phyloP scores from a whole-genome alignment of 2,329 filamentous ascomycete species.

The Harringtonia lauricola region DNA sequence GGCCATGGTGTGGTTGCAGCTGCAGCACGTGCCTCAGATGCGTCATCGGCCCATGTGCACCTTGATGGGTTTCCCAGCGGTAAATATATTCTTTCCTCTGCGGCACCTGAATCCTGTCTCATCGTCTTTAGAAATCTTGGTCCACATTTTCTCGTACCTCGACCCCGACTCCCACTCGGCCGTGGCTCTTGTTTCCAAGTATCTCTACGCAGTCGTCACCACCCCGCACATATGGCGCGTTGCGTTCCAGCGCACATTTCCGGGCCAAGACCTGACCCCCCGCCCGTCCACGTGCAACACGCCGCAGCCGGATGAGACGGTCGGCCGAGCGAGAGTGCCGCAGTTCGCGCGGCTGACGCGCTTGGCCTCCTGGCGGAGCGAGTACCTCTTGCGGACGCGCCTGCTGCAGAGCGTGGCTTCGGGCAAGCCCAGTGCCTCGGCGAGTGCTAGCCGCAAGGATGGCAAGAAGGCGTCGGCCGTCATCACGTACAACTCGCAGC shows the following conservation, averaged over 20 bases:
- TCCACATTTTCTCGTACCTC: slow-evolving; percentile 81
- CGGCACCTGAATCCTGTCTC: slow-evolving; percentile 8
- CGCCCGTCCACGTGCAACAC: neutral
- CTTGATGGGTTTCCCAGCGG: slow-evolving; percentile 68
- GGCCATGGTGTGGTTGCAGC: slow-evolving; percentile 15
- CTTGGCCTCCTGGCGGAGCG: slow-evolving; percentile 87
- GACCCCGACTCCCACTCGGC: slow-evolving; percentile 73
- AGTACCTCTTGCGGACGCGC: slow-evolving; percentile 82
- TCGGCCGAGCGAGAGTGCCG: slow-evolving; percentile 60
- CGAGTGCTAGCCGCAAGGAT: slow-evolving; percentile 32
- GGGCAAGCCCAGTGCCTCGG: slow-evolving; percentile 57
- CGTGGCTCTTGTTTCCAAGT: slow-evolving; percentile 76
- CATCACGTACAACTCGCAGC: slow-evolving; percentile 75
- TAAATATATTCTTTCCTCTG: slow-evolving; percentile 31
- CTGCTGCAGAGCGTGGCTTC: slow-evolving; percentile 70
- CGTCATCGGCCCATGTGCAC: slow-evolving; percentile 19
- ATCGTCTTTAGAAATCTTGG: slow-evolving; percentile 66
- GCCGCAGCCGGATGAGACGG: slow-evolving; percentile 23
- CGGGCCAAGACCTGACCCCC: slow-evolving; percentile 45
- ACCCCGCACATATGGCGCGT: slow-evolving; percentile 90
- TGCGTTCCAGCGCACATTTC: slow-evolving; percentile 85
- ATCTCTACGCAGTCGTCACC: slow-evolving; percentile 78
- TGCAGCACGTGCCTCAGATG: slow-evolving; percentile 13
- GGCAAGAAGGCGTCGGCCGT: slow-evolving; percentile 62
- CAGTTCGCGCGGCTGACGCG: slow-evolving; percentile 74